phyloP scores from a whole-genome alignment of 2,329 filamentous ascomycete genomes.

The Fusarium irregulare region DNA sequence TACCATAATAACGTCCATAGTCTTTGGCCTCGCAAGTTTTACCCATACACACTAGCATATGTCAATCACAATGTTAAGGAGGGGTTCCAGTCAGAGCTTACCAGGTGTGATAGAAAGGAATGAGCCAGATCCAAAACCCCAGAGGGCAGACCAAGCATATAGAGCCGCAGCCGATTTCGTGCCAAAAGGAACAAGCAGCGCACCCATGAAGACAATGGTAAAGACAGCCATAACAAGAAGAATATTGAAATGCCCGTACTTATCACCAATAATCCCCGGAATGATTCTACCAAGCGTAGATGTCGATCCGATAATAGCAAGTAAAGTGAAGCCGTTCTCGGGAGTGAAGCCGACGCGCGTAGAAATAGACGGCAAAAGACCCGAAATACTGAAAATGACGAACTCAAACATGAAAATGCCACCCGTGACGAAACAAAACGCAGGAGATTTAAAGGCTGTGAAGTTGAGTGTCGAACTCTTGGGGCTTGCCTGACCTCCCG shows the following conservation, averaged over 20 bases:
- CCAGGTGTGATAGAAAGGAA: conserved; percentile 57
- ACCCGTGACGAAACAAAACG: conserved; percentile 56
- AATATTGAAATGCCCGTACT: conserved; percentile 58
- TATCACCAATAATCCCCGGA: conserved; percentile 57
- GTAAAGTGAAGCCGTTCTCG: conserved; percentile 56
- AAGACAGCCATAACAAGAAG: conserved; percentile 43
- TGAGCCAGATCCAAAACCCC: conserved; percentile 61
- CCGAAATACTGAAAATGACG: conserved; percentile 60
- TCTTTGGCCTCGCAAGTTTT: conserved; percentile 59
- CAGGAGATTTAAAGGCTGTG: conserved; percentile 53
- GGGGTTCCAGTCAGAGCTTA: background rate
- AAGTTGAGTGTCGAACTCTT: conserved; percentile 51
- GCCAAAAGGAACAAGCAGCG: conserved; percentile 59
- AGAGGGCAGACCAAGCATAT: conserved; percentile 58
- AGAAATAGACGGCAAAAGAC: conserved; percentile 60
- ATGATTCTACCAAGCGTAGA: conserved; percentile 57
- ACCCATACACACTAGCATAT: conserved; percentile 55
- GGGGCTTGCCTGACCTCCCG: conserved; percentile 11
- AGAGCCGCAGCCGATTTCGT: conserved; percentile 53
- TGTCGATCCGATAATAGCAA: conserved; percentile 58
- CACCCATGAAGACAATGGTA: conserved; percentile 55
- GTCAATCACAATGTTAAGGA: conserved; percentile 1
- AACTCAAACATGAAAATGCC: conserved; percentile 61
- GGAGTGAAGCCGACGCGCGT: conserved; percentile 50
- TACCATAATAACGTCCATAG: conserved; percentile 57